phyloP scores from a whole-genome alignment of 495 filamentous ascomycete genomes.

The Aspergillus leporis region DNA sequence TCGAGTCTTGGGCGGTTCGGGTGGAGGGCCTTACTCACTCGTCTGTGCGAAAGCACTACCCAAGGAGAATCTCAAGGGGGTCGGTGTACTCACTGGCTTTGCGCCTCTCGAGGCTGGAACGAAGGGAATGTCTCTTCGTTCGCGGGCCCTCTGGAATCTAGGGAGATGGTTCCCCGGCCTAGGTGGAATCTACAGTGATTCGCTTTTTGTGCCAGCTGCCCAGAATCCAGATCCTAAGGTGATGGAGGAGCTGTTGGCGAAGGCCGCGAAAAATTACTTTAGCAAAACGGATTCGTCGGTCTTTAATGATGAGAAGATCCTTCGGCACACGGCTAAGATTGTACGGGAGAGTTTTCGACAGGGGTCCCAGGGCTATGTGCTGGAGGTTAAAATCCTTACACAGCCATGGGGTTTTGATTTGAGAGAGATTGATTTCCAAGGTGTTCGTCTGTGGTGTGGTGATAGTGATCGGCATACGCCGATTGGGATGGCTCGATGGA shows the following conservation, averaged over 20 bases:
- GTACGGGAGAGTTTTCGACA: slow-evolving; percentile 32
- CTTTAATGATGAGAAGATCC: neutral
- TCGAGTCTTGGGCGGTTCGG: slow-evolving; percentile 44
- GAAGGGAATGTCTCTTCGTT: slow-evolving; percentile 3
- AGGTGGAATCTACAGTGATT: neutral
- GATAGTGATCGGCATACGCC: slow-evolving; percentile 30
- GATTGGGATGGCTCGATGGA: slow-evolving; percentile 22
- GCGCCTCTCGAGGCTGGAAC: slow-evolving; percentile 31
- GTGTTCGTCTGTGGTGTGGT: slow-evolving; percentile 39
- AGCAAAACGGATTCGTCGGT: slow-evolving; percentile 11
- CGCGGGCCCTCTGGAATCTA: neutral
- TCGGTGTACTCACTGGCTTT: slow-evolving; percentile 37
- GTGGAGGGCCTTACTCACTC: slow-evolving; percentile 48
- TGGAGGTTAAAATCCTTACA: slow-evolving; percentile 30
- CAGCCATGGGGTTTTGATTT: slow-evolving; percentile 37
- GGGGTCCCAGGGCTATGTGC: slow-evolving; percentile 23
- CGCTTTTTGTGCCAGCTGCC: neutral
- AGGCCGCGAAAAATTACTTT: neutral
- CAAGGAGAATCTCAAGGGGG: slow-evolving; percentile 28
- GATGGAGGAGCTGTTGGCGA: neutral
- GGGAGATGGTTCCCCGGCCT: neutral
- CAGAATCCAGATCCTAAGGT: neutral
- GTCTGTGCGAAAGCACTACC: slow-evolving; percentile 44
- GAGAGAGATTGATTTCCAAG: slow-evolving; percentile 27
- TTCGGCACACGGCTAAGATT: slow-evolving; percentile 7